Base-by-base conservation (phyloP, 2,329 filamentous ascomycete species). In the Dothideomycetes sp. region DNA sequence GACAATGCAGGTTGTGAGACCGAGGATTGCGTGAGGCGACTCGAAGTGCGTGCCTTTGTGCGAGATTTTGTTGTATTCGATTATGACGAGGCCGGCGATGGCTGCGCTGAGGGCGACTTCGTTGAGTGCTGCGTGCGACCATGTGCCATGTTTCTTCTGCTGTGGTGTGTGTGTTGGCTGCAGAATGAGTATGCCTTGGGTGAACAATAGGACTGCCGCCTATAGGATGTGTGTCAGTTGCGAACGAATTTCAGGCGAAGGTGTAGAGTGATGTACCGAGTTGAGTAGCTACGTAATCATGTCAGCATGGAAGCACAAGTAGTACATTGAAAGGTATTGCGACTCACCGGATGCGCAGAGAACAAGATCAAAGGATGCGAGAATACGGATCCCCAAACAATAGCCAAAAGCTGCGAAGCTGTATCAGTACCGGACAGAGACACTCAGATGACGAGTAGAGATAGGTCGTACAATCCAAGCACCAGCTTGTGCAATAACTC, bases 21-120 rank as follows among this genome's bases (percentile, higher is more conserved):
- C 91, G 7, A 96, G 70, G 53, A 85, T 83, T 7, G 79, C 86
- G 60, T 96, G 91, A 0, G 75, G 64, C 1, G 83, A 89, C 50
- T 81, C 76, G 60, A 96, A 88, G 63, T 94, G 85, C 7, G 68
- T 64, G 37, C 79, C 75, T 34, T 69, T 63, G 58, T 76, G 78
- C 33, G 69, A 64, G 49, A 80, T 66, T 62, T 98, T 98, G 73
- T 94, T 95, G 60, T 83, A 73, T 62, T 87, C 80, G 61, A 91
- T 88, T 46, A 84, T 65, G 48, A 74, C 63, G 25, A 86, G 70
- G 40, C 83, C 84, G 12, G 74, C 70, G 34, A 77, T 63, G 35
- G 87, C 72, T 37, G 72, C 57, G 8, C 75, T 64, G 39, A 84
- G 64, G 29, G 78, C 76, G 33, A 84, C 52, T 19, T 77, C 62